These are phyloP conservation scores for Cutaneotrichosporon dermatis DNA, from an alignment of 1,284 basidiomycete species.

Conservation along the genomic window DNA sequence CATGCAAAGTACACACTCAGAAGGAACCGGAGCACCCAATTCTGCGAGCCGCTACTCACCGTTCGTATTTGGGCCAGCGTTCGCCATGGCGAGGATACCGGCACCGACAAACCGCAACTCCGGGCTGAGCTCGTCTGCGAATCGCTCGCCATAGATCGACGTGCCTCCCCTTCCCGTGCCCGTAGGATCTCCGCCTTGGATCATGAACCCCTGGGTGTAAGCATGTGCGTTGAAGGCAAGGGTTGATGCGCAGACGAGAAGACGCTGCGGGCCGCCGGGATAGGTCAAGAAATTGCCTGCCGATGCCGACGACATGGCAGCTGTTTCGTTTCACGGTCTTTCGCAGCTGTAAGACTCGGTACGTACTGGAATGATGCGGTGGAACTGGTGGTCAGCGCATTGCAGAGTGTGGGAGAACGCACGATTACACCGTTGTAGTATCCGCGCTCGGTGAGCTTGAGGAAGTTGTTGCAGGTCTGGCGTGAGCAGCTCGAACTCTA, in stretches of 20 bases:
- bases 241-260: too few relatives aligned
- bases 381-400: constrained; percentile 55
- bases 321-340: too few relatives aligned
- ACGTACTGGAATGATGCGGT: constrained; percentile 78
- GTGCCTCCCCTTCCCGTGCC: constrained; percentile 92
- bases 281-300: too few relatives aligned
- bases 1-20: too few relatives aligned
- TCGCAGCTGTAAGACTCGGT: too few relatives aligned
- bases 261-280: too few relatives aligned
- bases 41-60: constrained; percentile 57
- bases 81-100: constrained; percentile 94
- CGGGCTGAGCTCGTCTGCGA: constrained; percentile 81
- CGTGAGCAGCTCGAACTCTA: background rate
- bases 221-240: too few relatives aligned
- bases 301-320: too few relatives aligned
- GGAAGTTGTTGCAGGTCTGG: constrained; percentile 91
- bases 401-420: background rate
- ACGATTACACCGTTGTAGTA: constrained; percentile 72
- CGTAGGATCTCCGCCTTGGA: constrained; percentile 84
- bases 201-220: constrained; percentile 75
- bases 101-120: constrained; percentile 91
- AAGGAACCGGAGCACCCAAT: too few relatives aligned
- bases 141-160: constrained; percentile 86
- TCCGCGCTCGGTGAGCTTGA: constrained; percentile 68
- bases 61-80: constrained; percentile 89